Percentiles rank a stretch among this genome's conserved stretches.
These are phyloP conservation scores for Cercospora zeae-maydis DNA, from an alignment of 2,329 filamentous ascomycete species.

Conservation along the genomic window DNA sequence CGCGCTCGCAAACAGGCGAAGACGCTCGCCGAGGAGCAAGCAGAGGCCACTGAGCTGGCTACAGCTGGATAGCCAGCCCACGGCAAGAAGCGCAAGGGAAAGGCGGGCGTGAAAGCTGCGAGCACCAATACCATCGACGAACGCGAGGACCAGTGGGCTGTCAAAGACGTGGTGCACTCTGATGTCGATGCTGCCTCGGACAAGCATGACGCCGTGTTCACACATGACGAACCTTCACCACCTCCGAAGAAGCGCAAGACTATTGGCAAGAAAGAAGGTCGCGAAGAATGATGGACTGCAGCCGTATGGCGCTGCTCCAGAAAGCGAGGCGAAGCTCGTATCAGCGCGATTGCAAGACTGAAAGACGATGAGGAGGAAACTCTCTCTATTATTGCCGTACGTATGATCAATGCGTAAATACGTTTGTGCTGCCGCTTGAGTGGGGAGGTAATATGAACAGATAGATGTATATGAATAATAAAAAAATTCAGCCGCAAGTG, in stretches of 20 bases:
- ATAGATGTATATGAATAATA: background rate
- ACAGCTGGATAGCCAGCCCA: background rate
- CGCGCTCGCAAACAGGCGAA: constrained; percentile 23
- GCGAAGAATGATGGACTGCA: constrained; percentile 12
- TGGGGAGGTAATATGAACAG: background rate
- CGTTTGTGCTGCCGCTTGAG: background rate
- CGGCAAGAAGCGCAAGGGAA: constrained; percentile 1
- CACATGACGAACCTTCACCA: background rate
- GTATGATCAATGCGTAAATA: background rate
- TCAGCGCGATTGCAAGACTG: constrained; percentile 12
- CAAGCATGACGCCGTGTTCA: background rate
- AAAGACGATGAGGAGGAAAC: constrained; percentile 24
- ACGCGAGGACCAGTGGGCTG: background rate
- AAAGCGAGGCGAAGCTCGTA: constrained; percentile 10
- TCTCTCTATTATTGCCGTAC: constrained; percentile 24
- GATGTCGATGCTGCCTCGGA: background rate
- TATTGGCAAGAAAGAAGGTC: constrained; percentile 12
- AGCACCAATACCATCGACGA: background rate
- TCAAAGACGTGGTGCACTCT: background rate
- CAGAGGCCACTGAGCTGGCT: constrained; percentile 7
- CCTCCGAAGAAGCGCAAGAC: constrained; percentile 14
- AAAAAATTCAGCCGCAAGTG: background rate
- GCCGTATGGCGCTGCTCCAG: constrained; percentile 7
- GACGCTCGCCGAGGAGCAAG: constrained; percentile 24
- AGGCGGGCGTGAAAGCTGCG: background rate